Evolutionary conservation across 352 stramenopile species (phyloP).

Genomic region (Phytophthora pini): DNA sequence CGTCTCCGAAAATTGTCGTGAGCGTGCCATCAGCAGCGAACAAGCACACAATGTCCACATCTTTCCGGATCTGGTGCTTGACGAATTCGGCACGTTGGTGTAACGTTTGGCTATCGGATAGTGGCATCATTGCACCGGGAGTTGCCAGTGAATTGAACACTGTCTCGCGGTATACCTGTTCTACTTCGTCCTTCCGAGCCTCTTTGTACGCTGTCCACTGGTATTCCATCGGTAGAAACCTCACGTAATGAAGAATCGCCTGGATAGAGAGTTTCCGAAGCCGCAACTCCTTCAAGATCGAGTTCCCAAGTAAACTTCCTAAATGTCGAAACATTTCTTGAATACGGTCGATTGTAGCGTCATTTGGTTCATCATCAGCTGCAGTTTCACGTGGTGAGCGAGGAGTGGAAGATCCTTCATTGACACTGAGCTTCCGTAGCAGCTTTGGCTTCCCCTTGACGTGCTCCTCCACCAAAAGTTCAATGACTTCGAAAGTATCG

Average conservation of each 20-base stretch:
- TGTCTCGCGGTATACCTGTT: conserved; percentile 45
- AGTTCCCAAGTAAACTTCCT: conserved; percentile 47
- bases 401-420: not conserved
- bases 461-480: conserved; percentile 59
- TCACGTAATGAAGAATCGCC: conserved; percentile 66
- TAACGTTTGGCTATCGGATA: conserved; percentile 37
- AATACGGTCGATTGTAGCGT: conserved; percentile 63
- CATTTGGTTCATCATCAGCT: conserved; percentile 29
- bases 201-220: conserved; percentile 78
- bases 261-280: conserved; percentile 62
- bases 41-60: conserved; percentile 76
- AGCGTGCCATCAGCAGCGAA: conserved; percentile 68
- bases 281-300: conserved; percentile 62
- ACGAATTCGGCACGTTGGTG: conserved; percentile 73
- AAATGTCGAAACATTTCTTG: conserved; percentile 77
- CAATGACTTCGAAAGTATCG: conserved; percentile 74
- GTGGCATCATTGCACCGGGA: not conserved
- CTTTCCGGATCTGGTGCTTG: conserved; percentile 75
- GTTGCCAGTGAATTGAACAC: conserved; percentile 27
- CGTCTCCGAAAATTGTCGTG: conserved; percentile 76
- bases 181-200: conserved; percentile 62
- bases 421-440: conserved; percentile 59
- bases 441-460: conserved; percentile 51
- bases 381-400: not conserved
- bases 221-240: conserved; percentile 62